Percentiles rank a stretch among this genome's conserved stretches.
Conservation (phyloP, 2,329 filamentous ascomycete genomes). For the Cercospora brassicicola region DNA sequence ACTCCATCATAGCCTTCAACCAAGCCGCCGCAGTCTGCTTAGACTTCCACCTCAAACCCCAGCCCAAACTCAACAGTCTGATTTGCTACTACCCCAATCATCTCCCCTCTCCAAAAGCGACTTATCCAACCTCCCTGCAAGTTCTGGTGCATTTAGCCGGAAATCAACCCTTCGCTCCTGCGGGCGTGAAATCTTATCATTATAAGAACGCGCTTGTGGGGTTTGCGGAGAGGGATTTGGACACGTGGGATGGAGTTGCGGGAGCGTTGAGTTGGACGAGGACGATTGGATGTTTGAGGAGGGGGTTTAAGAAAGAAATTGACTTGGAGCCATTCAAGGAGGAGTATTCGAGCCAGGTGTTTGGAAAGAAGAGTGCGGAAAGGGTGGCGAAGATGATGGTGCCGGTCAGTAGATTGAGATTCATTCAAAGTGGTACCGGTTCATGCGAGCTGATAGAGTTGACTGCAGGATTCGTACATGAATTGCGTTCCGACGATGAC, state of each 20-base stretch:
- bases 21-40: conserved; percentile 45
- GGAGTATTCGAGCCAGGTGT: conserved; percentile 35
- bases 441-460: not conserved
- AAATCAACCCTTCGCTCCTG: conserved; percentile 40
- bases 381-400: conserved; percentile 32
- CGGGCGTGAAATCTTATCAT: conserved; percentile 41
- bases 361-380: conserved; percentile 29
- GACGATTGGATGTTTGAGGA: conserved; percentile 41
- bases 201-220: conserved; percentile 43
- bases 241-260: conserved; percentile 44
- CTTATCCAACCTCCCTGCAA: conserved; percentile 43
- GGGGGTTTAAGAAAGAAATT: conserved; percentile 32
- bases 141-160: conserved; percentile 46
- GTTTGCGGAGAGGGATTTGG: conserved; percentile 46
- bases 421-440: not conserved
- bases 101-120: conserved; percentile 41
- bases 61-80: conserved; percentile 44
- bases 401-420: not conserved
- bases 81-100: conserved; percentile 47
- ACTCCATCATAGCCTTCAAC: conserved; percentile 43
- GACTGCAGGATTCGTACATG: conserved; percentile 28
- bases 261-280: conserved; percentile 47
- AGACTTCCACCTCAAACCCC: conserved; percentile 44
- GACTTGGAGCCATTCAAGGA: conserved; percentile 42
- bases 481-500: conserved; percentile 47